phyloP scores from a whole-genome alignment of 148 eudicot species.

The Rhododendron ferrugineum region DNA sequence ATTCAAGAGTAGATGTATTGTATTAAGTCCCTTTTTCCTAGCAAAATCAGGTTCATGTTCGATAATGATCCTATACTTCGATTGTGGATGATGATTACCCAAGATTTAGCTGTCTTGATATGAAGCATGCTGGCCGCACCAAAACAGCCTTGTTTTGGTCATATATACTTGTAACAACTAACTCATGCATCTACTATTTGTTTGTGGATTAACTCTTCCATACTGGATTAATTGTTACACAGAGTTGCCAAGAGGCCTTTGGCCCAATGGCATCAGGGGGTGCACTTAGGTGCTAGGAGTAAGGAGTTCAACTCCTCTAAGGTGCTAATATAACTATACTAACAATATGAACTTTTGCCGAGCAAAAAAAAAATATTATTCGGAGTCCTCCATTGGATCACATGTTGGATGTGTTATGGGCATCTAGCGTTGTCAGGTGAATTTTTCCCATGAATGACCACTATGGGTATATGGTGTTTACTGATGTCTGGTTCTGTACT shows the following conservation, averaged over 20 bases:
- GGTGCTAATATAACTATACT: no score
- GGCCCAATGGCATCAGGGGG: no score
- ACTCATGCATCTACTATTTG: neutral
- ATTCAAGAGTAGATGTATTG: neutral
- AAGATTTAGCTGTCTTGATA: neutral
- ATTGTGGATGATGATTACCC: neutral
- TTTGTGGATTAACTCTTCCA: neutral
- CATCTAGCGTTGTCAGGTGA: neutral
- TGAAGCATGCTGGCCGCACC: neutral
- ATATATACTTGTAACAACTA: neutral
- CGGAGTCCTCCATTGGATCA: neutral
- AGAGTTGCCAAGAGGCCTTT: no score
- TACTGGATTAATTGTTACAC: neutral
- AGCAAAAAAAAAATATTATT: no score
- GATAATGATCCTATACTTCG: neutral
- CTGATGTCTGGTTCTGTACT: constrained; percentile 19
- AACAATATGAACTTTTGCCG: no score
- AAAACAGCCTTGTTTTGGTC: neutral
- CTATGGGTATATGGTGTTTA: constrained; percentile 5
- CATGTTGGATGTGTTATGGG: neutral
- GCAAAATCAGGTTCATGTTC: neutral
- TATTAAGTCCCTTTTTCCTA: neutral
- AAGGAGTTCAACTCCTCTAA: no score
- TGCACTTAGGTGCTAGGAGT: no score
- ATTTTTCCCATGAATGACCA: neutral